Evolutionary conservation across 208 protist species (phyloP), one percentile per base, ranked within the genome.

Genomic region (Wallacemonas sp.): DNA sequence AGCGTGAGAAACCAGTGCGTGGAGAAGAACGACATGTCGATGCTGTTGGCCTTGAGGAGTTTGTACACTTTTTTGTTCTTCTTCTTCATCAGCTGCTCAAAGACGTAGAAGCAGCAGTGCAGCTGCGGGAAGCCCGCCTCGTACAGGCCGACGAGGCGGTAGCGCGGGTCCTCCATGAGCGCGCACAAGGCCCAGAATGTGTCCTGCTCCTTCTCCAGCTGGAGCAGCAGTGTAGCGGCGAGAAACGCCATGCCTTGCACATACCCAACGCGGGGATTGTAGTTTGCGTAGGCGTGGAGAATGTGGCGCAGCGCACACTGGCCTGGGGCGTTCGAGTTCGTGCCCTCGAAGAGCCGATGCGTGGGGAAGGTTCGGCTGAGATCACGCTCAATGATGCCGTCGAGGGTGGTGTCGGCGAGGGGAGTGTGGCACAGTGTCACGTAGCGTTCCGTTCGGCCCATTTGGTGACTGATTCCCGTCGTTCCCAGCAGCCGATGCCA

Each of bases 171-270:
- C 38, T 95, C 74, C 92, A 98, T 96, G 11, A 98, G 49, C 2
- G 82, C 76, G 14, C 80, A 76, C 60, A 98, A 90, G 16, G 78
- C 76, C 84, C 90, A 96, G 60, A 97, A 98, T 9, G 83, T 76
- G 34, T 76, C 68, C 61, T 96, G 83, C 76, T 98, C 94, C 43
- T 80, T 63, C 49, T 83, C 72, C n/a, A 96, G 65, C 48, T 92
- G 74, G 11, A 96, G 46, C 19, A 96, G 74, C 9, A 96, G 72
- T 17, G 92, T 95, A 0, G 83, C 87, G 4, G 81, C 90, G 34
- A 98, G 64, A 66, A 97, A 98, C 33, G 74, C 87, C 91, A 98
- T 96, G 29, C 94, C 94, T 52, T 98, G 94, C 43, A 85, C 88
- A 74, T 98, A 98, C 23, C 90, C 90, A 6, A 96, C 81, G 12